These are phyloP conservation scores for Mycosarcoma maydis DNA, from an alignment of 1,284 basidiomycete species.

Conservation along the genomic window DNA sequence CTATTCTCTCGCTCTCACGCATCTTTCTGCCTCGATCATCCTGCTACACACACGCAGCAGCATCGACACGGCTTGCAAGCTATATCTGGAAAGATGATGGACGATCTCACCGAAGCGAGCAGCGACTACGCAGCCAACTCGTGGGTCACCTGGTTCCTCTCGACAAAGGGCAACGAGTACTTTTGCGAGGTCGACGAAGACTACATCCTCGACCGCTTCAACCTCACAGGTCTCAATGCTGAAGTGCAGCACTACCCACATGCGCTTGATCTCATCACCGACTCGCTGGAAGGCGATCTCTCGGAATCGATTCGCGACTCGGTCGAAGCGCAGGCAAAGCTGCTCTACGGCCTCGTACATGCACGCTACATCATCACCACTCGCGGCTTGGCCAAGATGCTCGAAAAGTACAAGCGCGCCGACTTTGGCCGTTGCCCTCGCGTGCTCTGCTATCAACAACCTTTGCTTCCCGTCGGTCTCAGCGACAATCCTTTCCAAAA, in stretches of 20 bases:
- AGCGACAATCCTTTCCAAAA: constrained; percentile 65
- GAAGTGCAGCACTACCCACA: constrained; percentile 95
- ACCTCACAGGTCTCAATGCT: constrained; percentile 93
- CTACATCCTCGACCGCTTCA: constrained; percentile 98
- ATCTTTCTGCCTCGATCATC: background rate
- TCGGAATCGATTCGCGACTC: constrained; percentile 60
- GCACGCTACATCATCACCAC: constrained; percentile 65
- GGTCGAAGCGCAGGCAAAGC: constrained; percentile 63
- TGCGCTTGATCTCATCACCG: constrained; percentile 91
- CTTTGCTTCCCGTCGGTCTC: constrained; percentile 62
- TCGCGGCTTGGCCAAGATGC: constrained; percentile 65
- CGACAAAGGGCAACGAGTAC: constrained; percentile 87
- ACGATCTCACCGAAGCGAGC: constrained; percentile 84
- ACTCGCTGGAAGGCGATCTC: constrained; percentile 64
- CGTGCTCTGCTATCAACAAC: constrained; percentile 64
- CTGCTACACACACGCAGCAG: background rate
- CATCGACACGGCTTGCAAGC: too few species aligned
- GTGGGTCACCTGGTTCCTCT: constrained; percentile 98
- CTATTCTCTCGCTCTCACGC: too few species aligned
- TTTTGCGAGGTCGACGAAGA: constrained; percentile 99
- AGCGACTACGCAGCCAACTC: constrained; percentile 81
- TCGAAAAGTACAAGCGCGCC: constrained; percentile 66
- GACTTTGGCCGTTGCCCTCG: constrained; percentile 66
- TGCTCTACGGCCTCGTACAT: constrained; percentile 65
- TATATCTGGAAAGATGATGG: constrained; percentile 70